These are phyloP conservation scores for Cordyceps javanica DNA, from an alignment of 2,329 filamentous ascomycete species.

Conservation along the genomic window DNA sequence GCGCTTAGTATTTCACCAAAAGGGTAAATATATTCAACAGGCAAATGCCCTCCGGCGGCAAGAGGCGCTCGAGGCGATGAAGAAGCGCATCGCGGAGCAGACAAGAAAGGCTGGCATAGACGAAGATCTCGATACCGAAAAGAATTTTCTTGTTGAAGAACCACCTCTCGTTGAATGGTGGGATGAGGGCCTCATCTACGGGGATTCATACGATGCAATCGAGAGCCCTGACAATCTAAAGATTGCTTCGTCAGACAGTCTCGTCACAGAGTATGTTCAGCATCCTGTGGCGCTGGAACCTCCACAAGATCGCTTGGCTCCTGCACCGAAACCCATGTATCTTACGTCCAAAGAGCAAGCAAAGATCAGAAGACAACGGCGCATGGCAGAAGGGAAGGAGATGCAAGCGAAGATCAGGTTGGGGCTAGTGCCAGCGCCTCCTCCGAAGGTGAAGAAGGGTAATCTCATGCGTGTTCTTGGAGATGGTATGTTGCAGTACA, in stretches of 20 bases:
- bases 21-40: slow-evolving; percentile 95
- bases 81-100: slow-evolving; percentile 82
- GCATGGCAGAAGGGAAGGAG: slow-evolving; percentile 91
- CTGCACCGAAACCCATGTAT: slow-evolving; percentile 81
- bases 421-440: slow-evolving; percentile 80
- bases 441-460: slow-evolving; percentile 93
- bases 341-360: slow-evolving; percentile 86
- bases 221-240: slow-evolving; percentile 62
- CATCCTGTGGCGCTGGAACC: slow-evolving; percentile 88
- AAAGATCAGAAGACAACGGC: slow-evolving; percentile 80
- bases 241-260: slow-evolving; percentile 70
- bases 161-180: slow-evolving; percentile 95
- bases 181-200: slow-evolving; percentile 82
- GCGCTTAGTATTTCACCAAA: slow-evolving; percentile 83
- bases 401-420: slow-evolving; percentile 93
- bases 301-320: slow-evolving; percentile 78
- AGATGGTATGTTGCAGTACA: slow-evolving; percentile 49
- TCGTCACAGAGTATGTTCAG: slow-evolving; percentile 86
- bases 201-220: slow-evolving; percentile 66
- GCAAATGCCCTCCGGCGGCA: slow-evolving; percentile 84
- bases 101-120: slow-evolving; percentile 89
- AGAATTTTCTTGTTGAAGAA: slow-evolving; percentile 75
- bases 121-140: slow-evolving; percentile 82
- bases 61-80: slow-evolving; percentile 86
- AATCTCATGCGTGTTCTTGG: slow-evolving; percentile 97